Conservation (phyloP, 352 stramenopile species). For the Globisporangium cederbergense region DNA sequence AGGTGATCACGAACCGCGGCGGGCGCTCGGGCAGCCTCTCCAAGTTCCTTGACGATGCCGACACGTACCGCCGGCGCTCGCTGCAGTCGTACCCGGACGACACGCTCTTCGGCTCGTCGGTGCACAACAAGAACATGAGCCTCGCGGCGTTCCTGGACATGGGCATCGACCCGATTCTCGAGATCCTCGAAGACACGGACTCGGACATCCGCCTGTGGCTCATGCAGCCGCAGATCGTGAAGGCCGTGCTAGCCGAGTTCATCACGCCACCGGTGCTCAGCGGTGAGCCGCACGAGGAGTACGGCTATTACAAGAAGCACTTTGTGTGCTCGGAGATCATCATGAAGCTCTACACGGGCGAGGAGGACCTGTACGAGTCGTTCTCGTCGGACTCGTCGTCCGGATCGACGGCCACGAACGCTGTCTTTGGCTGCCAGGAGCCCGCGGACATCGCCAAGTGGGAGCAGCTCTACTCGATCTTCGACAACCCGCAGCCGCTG, state of each 20-base stretch:
- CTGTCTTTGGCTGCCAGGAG: constrained; percentile 82
- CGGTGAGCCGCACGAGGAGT: constrained; percentile 82
- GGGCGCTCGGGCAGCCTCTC: constrained; percentile 66
- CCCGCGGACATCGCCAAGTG: constrained; percentile 71
- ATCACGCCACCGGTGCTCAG: constrained; percentile 70
- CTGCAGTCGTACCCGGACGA: constrained; percentile 77
- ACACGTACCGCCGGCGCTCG: constrained; percentile 69
- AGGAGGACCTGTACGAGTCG: constrained; percentile 86
- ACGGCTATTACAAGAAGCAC: constrained; percentile 88
- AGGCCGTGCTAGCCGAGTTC: constrained; percentile 76
- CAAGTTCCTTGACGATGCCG: constrained; percentile 77
- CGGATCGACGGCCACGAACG: constrained; percentile 53
- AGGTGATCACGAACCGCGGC: constrained; percentile 75
- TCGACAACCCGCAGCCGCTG: constrained; percentile 66
- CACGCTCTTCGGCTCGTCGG: constrained; percentile 30
- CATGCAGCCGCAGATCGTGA: constrained; percentile 73
- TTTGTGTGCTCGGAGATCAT: constrained; percentile 90
- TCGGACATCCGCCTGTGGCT: constrained; percentile 83
- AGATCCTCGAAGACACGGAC: constrained; percentile 83
- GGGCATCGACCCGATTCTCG: constrained; percentile 82
- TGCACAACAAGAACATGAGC: constrained; percentile 69
- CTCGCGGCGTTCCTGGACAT: constrained; percentile 70
- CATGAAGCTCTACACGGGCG: constrained; percentile 87
- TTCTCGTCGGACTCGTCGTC: constrained; percentile 83
- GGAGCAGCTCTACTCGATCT: constrained; percentile 81